Conservation (phyloP, 164 flowering plant species). For the Vitis amurensis region DNA sequence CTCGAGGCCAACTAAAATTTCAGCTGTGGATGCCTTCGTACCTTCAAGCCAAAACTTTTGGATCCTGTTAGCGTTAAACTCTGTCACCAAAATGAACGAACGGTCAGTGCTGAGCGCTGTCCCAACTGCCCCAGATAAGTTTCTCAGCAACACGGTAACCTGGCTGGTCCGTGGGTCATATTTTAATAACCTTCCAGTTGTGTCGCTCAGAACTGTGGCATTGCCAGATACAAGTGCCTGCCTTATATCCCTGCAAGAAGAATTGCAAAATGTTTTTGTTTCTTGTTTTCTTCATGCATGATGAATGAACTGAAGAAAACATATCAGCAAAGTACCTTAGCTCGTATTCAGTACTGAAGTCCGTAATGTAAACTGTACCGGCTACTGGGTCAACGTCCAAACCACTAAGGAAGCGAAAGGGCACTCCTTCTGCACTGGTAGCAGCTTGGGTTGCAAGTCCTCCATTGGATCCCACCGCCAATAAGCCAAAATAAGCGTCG, state of each 20-base stretch:
- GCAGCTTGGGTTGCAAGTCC: conserved; percentile 16
- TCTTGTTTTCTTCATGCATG: no score
- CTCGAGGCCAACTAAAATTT: conserved; percentile 1
- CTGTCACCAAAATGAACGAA: conserved; percentile 22
- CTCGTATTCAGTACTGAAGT: conserved; percentile 17
- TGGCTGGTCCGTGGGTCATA: conserved; percentile 23
- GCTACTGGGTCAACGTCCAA: conserved; percentile 20
- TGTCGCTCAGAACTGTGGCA: neutral
- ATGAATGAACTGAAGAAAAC: no score
- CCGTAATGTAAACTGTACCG: conserved; percentile 27
- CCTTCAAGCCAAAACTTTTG: conserved; percentile 20
- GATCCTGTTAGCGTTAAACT: conserved; percentile 9
- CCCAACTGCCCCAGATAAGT: conserved; percentile 25
- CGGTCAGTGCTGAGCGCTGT: conserved; percentile 28
- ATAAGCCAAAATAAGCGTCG: conserved; percentile 41
- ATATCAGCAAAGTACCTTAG: neutral
- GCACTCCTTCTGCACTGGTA: conserved; percentile 15
- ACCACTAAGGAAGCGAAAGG: conserved; percentile 14
- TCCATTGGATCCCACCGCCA: conserved; percentile 28
- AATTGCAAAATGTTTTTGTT: neutral
- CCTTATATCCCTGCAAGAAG: no score
- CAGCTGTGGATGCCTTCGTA: conserved; percentile 13
- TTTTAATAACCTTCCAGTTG: conserved; percentile 25
- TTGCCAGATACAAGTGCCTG: neutral
- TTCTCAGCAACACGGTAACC: conserved; percentile 23